phyloP scores from a whole-genome alignment of 768 basidiomycete species.

The Scleroderma bovista region DNA sequence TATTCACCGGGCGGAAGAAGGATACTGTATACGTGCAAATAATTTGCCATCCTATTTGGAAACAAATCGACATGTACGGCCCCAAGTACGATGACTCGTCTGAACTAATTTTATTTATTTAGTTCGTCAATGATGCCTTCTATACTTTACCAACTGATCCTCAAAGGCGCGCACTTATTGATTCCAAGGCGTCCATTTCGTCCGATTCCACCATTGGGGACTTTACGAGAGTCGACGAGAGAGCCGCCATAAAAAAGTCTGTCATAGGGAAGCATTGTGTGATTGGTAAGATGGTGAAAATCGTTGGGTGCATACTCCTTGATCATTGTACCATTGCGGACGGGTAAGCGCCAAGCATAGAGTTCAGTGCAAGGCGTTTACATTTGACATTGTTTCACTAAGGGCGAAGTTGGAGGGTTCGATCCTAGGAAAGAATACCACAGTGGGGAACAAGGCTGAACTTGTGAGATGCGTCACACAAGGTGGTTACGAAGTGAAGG shows the following conservation, averaged over 20 bases:
- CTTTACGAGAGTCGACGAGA: slow-evolving; percentile 78
- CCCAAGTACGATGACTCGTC: neutral
- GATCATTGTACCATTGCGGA: slow-evolving; percentile 89
- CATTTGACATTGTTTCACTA: slow-evolving; percentile 3
- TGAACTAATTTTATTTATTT: slow-evolving; percentile 12
- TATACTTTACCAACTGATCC: slow-evolving; percentile 56
- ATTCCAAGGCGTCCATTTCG: slow-evolving; percentile 79
- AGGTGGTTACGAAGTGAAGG: slow-evolving; percentile 67
- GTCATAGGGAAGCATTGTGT: slow-evolving; percentile 79
- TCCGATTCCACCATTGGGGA: slow-evolving; percentile 75
- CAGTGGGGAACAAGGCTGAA: slow-evolving; percentile 64
- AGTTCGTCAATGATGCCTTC: slow-evolving; percentile 46
- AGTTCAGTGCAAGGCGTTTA: slow-evolving; percentile 3
- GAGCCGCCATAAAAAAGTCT: slow-evolving; percentile 72
- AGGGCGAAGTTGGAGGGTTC: slow-evolving; percentile 76
- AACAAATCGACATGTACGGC: slow-evolving; percentile 68
- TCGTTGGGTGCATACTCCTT: slow-evolving; percentile 75
- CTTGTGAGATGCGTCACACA: slow-evolving; percentile 66
- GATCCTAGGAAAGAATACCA: slow-evolving; percentile 71
- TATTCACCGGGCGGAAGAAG: slow-evolving; percentile 48
- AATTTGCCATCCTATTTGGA: slow-evolving; percentile 74
- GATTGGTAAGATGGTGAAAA: slow-evolving; percentile 80
- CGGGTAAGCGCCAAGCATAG: slow-evolving; percentile 43
- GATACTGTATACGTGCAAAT: slow-evolving; percentile 67
- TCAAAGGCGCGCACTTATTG: slow-evolving; percentile 62